phyloP scores from a whole-genome alignment of 202 grass and related monocot species.

The Elaeis oleifera region DNA sequence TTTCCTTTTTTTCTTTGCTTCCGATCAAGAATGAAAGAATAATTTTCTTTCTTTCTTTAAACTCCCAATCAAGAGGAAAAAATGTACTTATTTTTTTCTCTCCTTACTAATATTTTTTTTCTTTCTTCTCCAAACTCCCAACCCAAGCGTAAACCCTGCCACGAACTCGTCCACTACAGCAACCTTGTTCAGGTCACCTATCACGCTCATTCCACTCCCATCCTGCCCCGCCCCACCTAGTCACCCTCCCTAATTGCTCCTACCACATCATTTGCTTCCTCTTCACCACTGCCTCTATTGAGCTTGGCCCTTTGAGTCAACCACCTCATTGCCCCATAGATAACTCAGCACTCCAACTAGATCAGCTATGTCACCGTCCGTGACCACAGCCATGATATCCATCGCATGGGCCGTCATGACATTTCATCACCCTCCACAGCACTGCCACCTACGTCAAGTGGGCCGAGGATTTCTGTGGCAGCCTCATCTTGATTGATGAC shows the following conservation, averaged over 20 bases:
- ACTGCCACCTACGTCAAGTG: too few relatives aligned
- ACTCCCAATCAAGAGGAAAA: too few relatives aligned
- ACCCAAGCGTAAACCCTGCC: constrained; percentile 27
- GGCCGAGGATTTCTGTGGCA: too few relatives aligned
- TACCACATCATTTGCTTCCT: background rate
- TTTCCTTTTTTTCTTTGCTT: too few relatives aligned
- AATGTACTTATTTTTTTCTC: too few relatives aligned
- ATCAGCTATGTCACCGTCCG: background rate
- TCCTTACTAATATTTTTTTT: too few relatives aligned
- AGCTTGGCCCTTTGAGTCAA: background rate
- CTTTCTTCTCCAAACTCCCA: too few relatives aligned
- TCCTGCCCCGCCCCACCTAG: background rate
- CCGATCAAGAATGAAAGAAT: too few relatives aligned
- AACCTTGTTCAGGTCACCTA: constrained; percentile 43
- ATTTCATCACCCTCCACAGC: background rate
- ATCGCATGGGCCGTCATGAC: background rate
- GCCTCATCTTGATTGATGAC: too few relatives aligned
- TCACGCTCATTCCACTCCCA: too few relatives aligned
- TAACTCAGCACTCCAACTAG: background rate
- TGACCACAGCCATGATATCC: background rate
- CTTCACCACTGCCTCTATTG: too few relatives aligned
- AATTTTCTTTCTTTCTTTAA: too few relatives aligned
- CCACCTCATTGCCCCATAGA: background rate
- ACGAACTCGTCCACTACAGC: constrained; percentile 59
- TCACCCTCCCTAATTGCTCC: background rate